Conservation (phyloP, 768 basidiomycete genomes). For the Panus rudis region DNA sequence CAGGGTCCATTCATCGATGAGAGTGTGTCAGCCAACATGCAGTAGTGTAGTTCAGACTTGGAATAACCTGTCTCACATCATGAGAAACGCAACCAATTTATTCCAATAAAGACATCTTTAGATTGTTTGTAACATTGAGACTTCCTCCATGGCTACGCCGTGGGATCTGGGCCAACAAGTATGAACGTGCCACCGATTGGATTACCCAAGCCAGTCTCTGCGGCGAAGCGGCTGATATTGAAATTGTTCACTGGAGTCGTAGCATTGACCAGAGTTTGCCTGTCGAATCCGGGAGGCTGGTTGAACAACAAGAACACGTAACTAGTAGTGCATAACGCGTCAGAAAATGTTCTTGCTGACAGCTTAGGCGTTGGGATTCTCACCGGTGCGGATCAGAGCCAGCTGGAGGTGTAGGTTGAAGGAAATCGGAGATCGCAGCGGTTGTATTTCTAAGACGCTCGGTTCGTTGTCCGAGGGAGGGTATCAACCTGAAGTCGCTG, state of each 20-base stretch:
- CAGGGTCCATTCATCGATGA: too few species aligned
- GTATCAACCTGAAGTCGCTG: conserved; percentile 13
- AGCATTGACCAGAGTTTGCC: conserved; percentile 17
- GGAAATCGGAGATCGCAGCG: conserved; percentile 24
- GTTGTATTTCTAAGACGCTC: conserved; percentile 21
- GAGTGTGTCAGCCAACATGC: too few species aligned
- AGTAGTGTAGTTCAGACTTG: too few species aligned
- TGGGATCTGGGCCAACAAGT: conserved; percentile 17
- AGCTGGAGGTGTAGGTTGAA: conserved; percentile 24
- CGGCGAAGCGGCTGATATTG: conserved; percentile 27
- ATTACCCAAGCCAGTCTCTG: conserved; percentile 18
- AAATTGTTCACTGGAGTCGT: conserved; percentile 24
- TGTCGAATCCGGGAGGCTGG: conserved; percentile 21
- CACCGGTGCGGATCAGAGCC: conserved; percentile 29
- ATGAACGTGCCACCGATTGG: conserved; percentile 30
- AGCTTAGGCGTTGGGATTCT: background rate
- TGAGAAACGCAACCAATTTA: too few species aligned
- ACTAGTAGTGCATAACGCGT: conserved; percentile 7
- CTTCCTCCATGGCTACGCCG: too few species aligned
- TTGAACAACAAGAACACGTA: conserved; percentile 25
- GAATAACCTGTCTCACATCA: too few species aligned
- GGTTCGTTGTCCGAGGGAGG: background rate
- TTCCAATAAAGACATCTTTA: too few species aligned
- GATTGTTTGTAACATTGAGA: too few species aligned
- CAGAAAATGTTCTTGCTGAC: background rate